These are phyloP conservation scores for Carnegiea gigantea DNA, from an alignment of 179 eudicot species.

Conservation along the genomic window DNA sequence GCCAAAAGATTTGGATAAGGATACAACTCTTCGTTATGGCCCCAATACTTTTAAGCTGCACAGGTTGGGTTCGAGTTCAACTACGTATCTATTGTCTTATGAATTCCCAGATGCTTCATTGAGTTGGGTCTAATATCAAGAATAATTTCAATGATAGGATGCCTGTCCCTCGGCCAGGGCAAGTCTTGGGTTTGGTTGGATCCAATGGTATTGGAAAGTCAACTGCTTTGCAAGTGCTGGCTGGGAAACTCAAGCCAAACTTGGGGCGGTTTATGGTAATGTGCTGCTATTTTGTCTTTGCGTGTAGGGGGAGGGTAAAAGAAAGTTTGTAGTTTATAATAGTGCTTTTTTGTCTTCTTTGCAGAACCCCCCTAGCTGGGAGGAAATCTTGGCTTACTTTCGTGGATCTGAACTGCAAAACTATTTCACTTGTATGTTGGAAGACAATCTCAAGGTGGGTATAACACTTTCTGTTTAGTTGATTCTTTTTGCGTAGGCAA, in stretches of 20 bases:
- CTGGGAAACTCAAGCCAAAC: conserved; percentile 2
- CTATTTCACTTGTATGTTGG: too few relatives aligned
- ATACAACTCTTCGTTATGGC: conserved; percentile 6
- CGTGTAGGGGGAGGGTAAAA: too few relatives aligned
- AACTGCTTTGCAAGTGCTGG: conserved; percentile 2
- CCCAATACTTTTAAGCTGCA: conserved; percentile 7
- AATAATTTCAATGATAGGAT: neutral
- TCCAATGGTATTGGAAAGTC: conserved; percentile 1
- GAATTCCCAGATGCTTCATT: neutral
- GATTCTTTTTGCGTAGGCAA: neutral
- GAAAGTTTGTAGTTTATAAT: too few relatives aligned
- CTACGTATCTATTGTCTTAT: neutral
- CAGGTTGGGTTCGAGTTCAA: neutral
- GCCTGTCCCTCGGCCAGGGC: conserved; percentile 5
- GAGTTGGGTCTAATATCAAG: neutral
- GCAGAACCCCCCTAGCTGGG: conserved; percentile 99
- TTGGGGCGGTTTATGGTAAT: conserved; percentile 7
- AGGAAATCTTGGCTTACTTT: conserved; percentile 80
- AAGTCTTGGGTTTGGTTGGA: conserved; percentile 1
- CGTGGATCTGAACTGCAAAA: conserved; percentile 96
- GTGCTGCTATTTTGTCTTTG: neutral
- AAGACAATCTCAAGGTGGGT: conserved; percentile 86
- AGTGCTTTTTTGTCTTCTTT: conserved; percentile 13
- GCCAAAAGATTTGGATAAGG: too few relatives aligned
- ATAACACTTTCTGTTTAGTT: neutral